A percentile compares a stretch with the other conserved stretches of the same genome.
Conservation (phyloP, 2,329 filamentous ascomycete species). For the Colletotrichum sp. region DNA sequence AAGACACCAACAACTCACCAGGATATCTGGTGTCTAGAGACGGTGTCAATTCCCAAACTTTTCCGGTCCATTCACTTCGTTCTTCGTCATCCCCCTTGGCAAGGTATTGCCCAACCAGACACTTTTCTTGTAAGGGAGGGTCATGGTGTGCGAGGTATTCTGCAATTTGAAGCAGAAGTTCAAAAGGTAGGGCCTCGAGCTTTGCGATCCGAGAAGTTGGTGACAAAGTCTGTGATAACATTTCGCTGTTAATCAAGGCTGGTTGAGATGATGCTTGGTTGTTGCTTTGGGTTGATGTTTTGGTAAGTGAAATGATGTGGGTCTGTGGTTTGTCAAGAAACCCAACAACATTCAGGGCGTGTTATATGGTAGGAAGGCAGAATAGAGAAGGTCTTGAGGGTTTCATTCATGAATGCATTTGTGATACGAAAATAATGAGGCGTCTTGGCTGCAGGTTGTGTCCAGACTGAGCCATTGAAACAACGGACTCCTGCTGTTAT, state of each 20-base stretch:
- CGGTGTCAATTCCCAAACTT: neutral
- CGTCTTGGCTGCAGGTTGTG: neutral
- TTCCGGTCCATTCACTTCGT: neutral
- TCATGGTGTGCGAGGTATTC: neutral
- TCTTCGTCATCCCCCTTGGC: neutral
- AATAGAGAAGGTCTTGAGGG: neutral
- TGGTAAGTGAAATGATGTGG: neutral
- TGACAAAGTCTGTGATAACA: neutral
- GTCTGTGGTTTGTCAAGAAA: neutral
- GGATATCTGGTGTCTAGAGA: neutral
- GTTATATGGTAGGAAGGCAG: neutral
- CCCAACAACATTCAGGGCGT: neutral
- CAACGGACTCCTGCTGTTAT: no score
- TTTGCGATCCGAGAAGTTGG: neutral
- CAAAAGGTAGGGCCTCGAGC: neutral
- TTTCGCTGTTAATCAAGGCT: neutral
- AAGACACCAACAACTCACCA: neutral
- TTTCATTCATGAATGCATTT: neutral
- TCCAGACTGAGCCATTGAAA: neutral
- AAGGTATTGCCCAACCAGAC: neutral
- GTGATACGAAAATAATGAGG: neutral
- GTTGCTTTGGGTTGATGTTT: neutral
- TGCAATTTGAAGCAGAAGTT: neutral
- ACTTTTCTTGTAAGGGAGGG: neutral
- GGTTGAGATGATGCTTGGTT: neutral